These are phyloP conservation scores for Canna indica DNA, from an alignment of 176 grass and related monocot genomes.

Conservation along the genomic window DNA sequence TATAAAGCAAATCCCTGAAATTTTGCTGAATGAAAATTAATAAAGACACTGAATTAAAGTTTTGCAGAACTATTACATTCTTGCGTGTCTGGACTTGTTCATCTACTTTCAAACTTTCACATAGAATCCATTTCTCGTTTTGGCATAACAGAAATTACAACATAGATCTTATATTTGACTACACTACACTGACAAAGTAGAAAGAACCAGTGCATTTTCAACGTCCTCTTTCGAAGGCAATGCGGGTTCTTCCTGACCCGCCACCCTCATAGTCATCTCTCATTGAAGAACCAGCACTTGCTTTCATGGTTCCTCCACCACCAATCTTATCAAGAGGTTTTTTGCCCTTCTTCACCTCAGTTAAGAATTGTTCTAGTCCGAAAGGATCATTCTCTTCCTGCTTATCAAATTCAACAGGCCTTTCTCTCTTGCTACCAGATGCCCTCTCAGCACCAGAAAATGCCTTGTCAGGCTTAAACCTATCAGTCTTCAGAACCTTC, in stretches of 20 bases:
- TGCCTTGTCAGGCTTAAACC: slow-evolving; percentile 82
- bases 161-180: not conserved
- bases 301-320: slow-evolving; percentile 82
- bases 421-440: slow-evolving; percentile 60
- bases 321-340: slow-evolving; percentile 94
- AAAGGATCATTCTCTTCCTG: slow-evolving; percentile 89
- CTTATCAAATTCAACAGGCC: slow-evolving; percentile 85
- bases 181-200: not conserved
- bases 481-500: slow-evolving; percentile 80
- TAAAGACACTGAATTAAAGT: too few species aligned
- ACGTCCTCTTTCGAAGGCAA: slow-evolving; percentile 74
- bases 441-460: slow-evolving; percentile 60
- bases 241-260: slow-evolving; percentile 75
- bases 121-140: too few species aligned
- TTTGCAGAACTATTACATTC: not conserved
- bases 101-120: not conserved
- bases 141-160: too few species aligned
- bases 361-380: slow-evolving; percentile 91
- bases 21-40: too few species aligned
- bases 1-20: too few species aligned
- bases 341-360: slow-evolving; percentile 94
- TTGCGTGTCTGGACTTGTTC: not conserved
- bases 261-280: slow-evolving; percentile 80
- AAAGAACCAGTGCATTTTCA: slow-evolving; percentile 22
- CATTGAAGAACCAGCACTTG: slow-evolving; percentile 75